Base-by-base conservation (phyloP, 2,329 filamentous ascomycete species). In the Pyrenochaeta sp. region DNA sequence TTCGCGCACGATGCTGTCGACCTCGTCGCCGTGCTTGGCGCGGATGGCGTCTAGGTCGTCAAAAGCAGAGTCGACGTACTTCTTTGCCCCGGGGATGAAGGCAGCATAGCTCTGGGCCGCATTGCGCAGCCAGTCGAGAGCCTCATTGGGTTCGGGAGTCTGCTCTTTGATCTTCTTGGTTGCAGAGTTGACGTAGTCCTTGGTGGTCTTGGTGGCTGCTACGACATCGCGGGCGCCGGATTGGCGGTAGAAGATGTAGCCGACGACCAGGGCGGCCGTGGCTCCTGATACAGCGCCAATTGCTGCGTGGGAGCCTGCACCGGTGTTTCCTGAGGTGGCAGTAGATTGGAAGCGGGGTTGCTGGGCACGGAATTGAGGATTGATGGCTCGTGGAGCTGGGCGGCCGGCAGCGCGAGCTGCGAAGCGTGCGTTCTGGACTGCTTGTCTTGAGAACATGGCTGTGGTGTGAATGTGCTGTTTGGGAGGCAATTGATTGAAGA, bases 21-120 rank as follows among this genome's bases (percentile, higher is more conserved):
- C 85, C 64, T 91, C 87, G 0, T 86, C 78, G 31, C 80, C 77
- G 67, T 90, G 86, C 61, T 86, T 86, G 52, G 81, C 71, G 30
- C 84, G 81, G 20, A 91, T 77, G 21, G 79, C 81, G 35, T 90
- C 87, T 29, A 89, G 75, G 55, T 90, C 87, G 17, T 86, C 76
- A 70, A 91, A 92, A 0, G 81, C 82, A 1, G 77, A 71, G 61
- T 91, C 86, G 34, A 91, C 81, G 58, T 88, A 89, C 32, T 77
- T 72, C 20, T 81, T 80, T 2, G 84, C 87, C 9, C 88, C 88
- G 0, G 88, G 88, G 20, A 92, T 81, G 77, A 86, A 89, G 3
- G 75, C 76, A 2, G 86, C 85, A 61, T 91, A 91, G 17, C 83
- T 83, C 63, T 83, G 83, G 19, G 83, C 82, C 9, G 85, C 84